Base-by-base conservation (phyloP, 2,329 filamentous ascomycete species). In the Fusarium multiceps region DNA sequence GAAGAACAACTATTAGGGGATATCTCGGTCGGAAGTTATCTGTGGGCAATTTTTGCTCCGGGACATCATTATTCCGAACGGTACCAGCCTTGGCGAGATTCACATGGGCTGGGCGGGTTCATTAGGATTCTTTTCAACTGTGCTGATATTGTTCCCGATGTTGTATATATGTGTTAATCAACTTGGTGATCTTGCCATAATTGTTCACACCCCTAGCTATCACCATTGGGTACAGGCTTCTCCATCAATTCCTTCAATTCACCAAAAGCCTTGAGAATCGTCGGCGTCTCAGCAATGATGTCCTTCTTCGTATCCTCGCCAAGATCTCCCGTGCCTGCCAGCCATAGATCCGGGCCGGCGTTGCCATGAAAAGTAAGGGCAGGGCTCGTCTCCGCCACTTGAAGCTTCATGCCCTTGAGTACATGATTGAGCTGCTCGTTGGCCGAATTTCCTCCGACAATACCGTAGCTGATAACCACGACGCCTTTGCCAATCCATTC, bases 401-500 rank as follows among this genome's bases (percentile, higher is more conserved):
- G 48, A 3, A 72, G 40, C 34, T 66, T 63, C 69, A 72, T 72
- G 4, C 57, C 56, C 3, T 47, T 59, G 3, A 71, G 16, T 0
- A 49, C 46, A 4, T 25, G 25, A 2, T 63, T 42, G 2, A 72
- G 43, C 2, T 46, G 21, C 3, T 51, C 50, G 7, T 34, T 66
- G 2, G 69, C 57, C 4, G 43, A 2, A 0, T 10, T 55, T 2
- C 68, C 68, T n/a, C 65, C 69, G 4, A 37, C 12, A 6, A 72
- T 70, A 3, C 69, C 69, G 7, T 72, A 72, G 8, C 66, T 72
- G 11, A 72, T 37, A 3, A 72, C 48, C 7, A 59, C 16, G 6
- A 55, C 69, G 3, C 66, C 48, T 27, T 72, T 72, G 3, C 66
- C 69, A 4, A 45, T 40, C 66, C 86, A 89, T 73, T 89, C 87